These are phyloP conservation scores for Mycena venus DNA, from an alignment of 768 basidiomycete genomes.

Conservation along the genomic window DNA sequence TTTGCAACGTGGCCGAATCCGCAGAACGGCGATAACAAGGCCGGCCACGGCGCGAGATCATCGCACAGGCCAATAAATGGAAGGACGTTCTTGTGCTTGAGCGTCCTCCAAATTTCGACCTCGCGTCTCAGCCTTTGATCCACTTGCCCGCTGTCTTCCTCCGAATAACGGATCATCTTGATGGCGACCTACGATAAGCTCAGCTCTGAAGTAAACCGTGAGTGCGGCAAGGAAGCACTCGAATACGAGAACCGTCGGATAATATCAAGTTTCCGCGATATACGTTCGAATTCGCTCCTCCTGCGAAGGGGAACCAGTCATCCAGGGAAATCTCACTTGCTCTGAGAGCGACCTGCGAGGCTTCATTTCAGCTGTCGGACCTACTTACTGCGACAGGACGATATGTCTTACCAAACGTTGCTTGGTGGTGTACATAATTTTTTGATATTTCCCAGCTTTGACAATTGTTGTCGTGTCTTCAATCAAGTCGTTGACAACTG, in stretches of 20 bases:
- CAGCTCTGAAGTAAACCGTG: background rate
- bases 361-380: background rate
- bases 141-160: background rate
- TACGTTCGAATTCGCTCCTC: no score
- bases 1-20: conserved; percentile 1
- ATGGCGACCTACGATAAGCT: conserved; percentile 62
- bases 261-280: no score
- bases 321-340: conserved; percentile 4
- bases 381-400: conserved; percentile 8
- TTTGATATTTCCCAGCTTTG: conserved; percentile 4
- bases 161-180: background rate
- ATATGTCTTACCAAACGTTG: background rate
- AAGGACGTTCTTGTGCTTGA: conserved; percentile 7
- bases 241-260: no score
- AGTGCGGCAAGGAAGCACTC: background rate
- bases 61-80: conserved; percentile 14
- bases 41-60: conserved; percentile 5
- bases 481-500: background rate
- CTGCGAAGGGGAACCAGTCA: no score
- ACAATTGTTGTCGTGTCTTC: conserved; percentile 8
- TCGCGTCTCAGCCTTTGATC: background rate
- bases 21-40: conserved; percentile 8
- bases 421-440: conserved; percentile 3
- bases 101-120: conserved; percentile 6
- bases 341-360: background rate